Percentiles rank a stretch among this genome's conserved stretches.
phyloP scores from a whole-genome alignment of 805 yeast species.

The Yamadazyma kitorensis region DNA sequence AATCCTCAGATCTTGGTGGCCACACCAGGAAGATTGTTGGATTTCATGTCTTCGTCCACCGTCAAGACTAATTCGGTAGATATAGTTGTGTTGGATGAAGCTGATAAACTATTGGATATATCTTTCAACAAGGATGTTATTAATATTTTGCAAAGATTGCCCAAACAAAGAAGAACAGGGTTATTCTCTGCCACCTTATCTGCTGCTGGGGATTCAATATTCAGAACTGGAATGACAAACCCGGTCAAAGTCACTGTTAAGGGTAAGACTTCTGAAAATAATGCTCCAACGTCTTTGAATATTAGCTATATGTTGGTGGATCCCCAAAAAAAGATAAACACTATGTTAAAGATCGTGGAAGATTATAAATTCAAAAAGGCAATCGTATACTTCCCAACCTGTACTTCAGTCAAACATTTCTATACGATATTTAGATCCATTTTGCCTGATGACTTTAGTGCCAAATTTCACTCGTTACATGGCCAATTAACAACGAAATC shows the following conservation, averaged over 20 bases:
- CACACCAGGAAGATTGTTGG: conserved; percentile 87
- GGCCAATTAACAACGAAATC: conserved; percentile 86
- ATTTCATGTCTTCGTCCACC: conserved; percentile 58
- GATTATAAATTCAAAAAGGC: conserved; percentile 67
- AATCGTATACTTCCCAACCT: conserved; percentile 91
- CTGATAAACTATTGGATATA: conserved; percentile 80
- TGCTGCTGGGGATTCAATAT: conserved; percentile 74
- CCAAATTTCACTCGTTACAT: conserved; percentile 70
- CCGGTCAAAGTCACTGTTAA: conserved; percentile 86
- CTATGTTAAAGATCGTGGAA: conserved; percentile 51
- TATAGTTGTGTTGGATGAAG: conserved; percentile 83
- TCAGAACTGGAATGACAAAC: conserved; percentile 86
- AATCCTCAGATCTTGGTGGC: conserved; percentile 80
- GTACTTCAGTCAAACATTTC: conserved; percentile 77
- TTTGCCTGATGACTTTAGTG: conserved; percentile 23
- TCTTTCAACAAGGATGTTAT: conserved; percentile 71
- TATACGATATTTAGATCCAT: conserved; percentile 52
- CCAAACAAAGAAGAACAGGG: conserved; percentile 92
- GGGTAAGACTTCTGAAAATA: conserved; percentile 31
- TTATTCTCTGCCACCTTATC: conserved; percentile 90
- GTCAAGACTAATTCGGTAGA: conserved; percentile 67
- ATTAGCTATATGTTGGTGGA: conserved; percentile 58
- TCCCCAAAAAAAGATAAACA: conserved; percentile 60
- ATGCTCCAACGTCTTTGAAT: conserved; percentile 61
- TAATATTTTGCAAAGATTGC: conserved; percentile 63